Base-by-base conservation (phyloP, 73 alveolate genomes). In the Symbiodinium pilosum region DNA sequence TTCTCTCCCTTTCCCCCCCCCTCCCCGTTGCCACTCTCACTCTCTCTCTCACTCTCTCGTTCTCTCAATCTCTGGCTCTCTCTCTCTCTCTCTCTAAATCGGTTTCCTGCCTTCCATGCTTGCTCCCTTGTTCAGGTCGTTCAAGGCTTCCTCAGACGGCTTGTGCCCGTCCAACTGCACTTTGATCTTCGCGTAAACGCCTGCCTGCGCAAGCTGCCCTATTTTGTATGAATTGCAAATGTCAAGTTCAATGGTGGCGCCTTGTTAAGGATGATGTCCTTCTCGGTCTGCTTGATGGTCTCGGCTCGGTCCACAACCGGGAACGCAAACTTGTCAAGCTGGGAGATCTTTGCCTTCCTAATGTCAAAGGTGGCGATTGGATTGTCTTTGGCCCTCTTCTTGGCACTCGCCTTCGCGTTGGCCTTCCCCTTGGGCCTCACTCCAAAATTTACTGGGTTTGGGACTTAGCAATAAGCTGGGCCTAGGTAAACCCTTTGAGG, bases 351-450 rank as follows among this genome's bases (percentile, higher is more conserved):
- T 0, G 77, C 77, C 41, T 64, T 64, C 36, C 40, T 64, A 16
- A 64, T 21, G 77, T 64, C 77, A 16, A 24, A 64, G 16, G 28
- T 36, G 1, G 77, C 77, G 38, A 7, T 18, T 0, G 77, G 77
- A 36, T 64, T 64, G 20, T 64, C 77, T 30, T 64, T 14, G 40
- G 1, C 1, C n/a, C n/a, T n/a, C 6, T 6, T 14, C 59, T 47
- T 47, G 6, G 77, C 77, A 3, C 32, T 64, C 0, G 0, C 0
- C 77, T 64, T 64, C 40, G 77, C 41, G 20, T 64, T 64, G 2
- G 77, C 77, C 77, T 64, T 64, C 38, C 77, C 77, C 38, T 64
- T 64, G 4, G 77, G 77, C n/a, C n/a, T n/a, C n/a, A n/a, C n/a
- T n/a, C n/a, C n/a, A n/a, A n/a, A n/a, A n/a, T n/a, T n/a, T n/a